Percentiles rank a stretch among this genome's conserved stretches.
Evolutionary conservation across 257 asterid genomes (phyloP).

Genomic region (Primulina eburnea): DNA sequence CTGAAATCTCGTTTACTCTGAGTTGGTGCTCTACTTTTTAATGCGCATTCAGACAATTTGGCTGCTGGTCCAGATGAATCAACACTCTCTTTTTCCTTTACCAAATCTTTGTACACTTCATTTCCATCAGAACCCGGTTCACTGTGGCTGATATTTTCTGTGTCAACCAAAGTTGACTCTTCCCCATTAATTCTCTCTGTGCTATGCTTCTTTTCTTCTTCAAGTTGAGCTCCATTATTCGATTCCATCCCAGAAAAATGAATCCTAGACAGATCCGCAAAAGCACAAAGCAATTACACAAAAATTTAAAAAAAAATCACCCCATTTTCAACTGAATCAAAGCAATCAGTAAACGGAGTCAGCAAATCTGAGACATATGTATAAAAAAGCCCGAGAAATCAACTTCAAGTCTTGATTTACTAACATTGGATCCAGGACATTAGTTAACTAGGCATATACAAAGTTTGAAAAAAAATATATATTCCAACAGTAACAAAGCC

Average conservation of each 20-base stretch:
- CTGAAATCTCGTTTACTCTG: conserved; percentile 17
- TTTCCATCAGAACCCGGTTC: conserved; percentile 32
- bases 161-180: conserved; percentile 31
- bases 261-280: conserved; percentile 14
- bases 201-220: conserved; percentile 38
- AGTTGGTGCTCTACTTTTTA: conserved; percentile 31
- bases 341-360: background rate
- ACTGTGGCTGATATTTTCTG: conserved; percentile 22
- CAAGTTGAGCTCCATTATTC: conserved; percentile 45
- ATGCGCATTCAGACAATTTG: conserved; percentile 27
- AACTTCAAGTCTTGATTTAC: background rate
- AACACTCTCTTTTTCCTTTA: conserved; percentile 28
- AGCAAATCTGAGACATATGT: background rate
- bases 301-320: conserved; percentile 2
- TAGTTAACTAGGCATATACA: background rate
- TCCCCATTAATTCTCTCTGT: conserved; percentile 30
- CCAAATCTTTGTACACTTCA: conserved; percentile 28
- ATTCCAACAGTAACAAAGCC: background rate
- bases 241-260: conserved; percentile 43
- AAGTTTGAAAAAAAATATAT: no score
- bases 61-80: conserved; percentile 26
- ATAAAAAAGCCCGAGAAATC: background rate
- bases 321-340: conserved; percentile 7
- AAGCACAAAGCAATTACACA: background rate
- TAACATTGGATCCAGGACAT: background rate